phyloP scores from a whole-genome alignment of 2,329 filamentous ascomycete genomes.

The Arthrobotrys conoides region DNA sequence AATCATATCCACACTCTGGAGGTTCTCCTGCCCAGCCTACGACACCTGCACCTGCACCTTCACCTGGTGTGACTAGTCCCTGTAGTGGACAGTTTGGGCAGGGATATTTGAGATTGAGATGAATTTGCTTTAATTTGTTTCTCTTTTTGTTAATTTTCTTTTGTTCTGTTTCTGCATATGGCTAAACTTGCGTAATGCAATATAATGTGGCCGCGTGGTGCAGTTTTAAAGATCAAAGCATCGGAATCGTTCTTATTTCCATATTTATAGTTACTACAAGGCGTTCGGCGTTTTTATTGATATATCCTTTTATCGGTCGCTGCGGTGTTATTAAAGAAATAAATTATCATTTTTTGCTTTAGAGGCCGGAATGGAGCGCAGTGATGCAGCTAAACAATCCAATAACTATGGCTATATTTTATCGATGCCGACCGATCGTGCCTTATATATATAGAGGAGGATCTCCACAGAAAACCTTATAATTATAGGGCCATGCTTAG shows the following conservation, averaged over 20 bases:
- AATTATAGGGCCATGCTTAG: too few relatives aligned
- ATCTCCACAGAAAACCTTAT: too few relatives aligned
- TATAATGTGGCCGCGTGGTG: background rate
- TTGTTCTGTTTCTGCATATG: background rate
- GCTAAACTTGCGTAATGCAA: background rate
- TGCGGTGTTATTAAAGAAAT: background rate
- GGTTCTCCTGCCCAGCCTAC: background rate
- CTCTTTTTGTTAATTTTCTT: background rate
- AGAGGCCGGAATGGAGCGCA: background rate
- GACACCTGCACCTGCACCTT: background rate
- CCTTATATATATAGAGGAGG: too few relatives aligned
- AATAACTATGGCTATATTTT: too few relatives aligned
- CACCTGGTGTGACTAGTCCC: background rate
- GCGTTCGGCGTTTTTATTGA: background rate
- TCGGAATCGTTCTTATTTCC: background rate
- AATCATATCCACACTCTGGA: background rate
- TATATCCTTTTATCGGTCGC: background rate
- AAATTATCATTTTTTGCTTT: background rate
- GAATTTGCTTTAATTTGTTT: background rate
- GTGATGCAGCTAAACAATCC: too few relatives aligned
- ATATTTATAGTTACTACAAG: background rate
- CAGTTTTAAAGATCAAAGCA: background rate
- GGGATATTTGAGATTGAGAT: constrained; percentile 3
- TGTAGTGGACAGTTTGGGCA: background rate
- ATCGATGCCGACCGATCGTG: too few relatives aligned